Evolutionary conservation across 305 asterid species (phyloP).

Genomic region (Lippia alba): DNA sequence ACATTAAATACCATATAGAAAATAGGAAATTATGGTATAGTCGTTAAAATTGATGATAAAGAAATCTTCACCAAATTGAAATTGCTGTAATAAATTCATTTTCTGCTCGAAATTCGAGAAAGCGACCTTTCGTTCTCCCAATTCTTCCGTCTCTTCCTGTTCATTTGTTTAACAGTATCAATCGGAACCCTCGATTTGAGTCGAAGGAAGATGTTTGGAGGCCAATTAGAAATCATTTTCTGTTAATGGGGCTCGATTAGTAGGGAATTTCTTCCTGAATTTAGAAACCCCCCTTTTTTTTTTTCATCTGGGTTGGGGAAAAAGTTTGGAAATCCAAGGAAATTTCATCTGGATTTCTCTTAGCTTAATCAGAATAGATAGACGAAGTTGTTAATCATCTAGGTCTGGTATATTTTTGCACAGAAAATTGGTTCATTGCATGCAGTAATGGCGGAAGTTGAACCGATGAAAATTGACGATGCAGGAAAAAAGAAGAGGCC

Average conservation of each 20-base stretch:
- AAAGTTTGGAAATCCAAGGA: not conserved
- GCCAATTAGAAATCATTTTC: not conserved
- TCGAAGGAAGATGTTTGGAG: not conserved
- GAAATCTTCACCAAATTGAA: too few species aligned
- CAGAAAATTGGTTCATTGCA: constrained; percentile 4
- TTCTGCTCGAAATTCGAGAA: constrained; percentile 31
- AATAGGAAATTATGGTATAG: not conserved
- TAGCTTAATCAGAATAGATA: not conserved
- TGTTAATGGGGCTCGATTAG: not conserved
- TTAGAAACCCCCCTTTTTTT: not conserved
- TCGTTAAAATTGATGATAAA: too few species aligned
- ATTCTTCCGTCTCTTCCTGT: not conserved
- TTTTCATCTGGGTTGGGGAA: not conserved
- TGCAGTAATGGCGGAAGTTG: constrained; percentile 44
- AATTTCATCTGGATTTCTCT: constrained; percentile 16
- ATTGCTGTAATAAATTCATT: not conserved
- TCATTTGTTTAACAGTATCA: not conserved
- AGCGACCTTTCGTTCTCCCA: not conserved
- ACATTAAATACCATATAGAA: not conserved
- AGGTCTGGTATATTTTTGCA: constrained; percentile 4
- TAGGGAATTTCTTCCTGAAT: constrained; percentile 4
- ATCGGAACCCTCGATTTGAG: not conserved
- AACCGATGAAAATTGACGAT: constrained; percentile 46
- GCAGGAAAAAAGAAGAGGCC: constrained; percentile 40
- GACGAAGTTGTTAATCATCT: not conserved